Evolutionary conservation across 129 eudicot genomes (phyloP), one percentile per base, ranked within the genome.

Genomic region (Centella asiatica): DNA sequence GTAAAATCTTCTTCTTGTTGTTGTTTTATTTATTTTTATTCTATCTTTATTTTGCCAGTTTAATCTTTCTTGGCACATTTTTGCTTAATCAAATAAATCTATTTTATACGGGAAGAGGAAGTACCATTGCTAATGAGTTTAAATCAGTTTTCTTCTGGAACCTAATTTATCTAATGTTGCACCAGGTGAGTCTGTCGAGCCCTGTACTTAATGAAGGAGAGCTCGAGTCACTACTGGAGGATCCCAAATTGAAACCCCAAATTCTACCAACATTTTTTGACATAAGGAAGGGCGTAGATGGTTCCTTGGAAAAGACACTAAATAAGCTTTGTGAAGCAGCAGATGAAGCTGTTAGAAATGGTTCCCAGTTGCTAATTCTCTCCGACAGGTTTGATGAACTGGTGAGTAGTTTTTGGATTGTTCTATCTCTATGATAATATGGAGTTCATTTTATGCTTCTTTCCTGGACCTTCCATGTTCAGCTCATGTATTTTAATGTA

Each of bases 301-400:
- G 99, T 57, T 93, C 99, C 47, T 76, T 93, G 65, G 81, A 85
- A 67, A 85, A 77, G 80, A 78, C 92, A 61, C 58, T 93, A 34
- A 19, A 70, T 65, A 88, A 81, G 69, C 85, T 93, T 37, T 93
- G 99, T 81, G 96, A 93, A 85, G 99, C 85, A 37, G 99, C 99
- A 65, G 99, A 93, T 75, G 99, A 93, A 76, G 99, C 99, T 62
- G 99, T 93, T 52, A 93, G 99, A 87, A 93, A 82, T 76, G 99
- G 99, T 69, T 93, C 86, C 54, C 99, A 93, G 59, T 75, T 93
- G 74, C 96, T 93, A 80, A 82, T 93, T 62, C 94, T 93, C 44
- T 93, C 99, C 44, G 99, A 93, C 77, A 86, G 95, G 77, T 69
- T 82, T 58, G 99, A 93, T 76, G 95, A 93, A 45, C 76, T 80